Base-by-base conservation (phyloP, 352 stramenopile genomes). In the Globisporangium cylindrosporum region DNA sequence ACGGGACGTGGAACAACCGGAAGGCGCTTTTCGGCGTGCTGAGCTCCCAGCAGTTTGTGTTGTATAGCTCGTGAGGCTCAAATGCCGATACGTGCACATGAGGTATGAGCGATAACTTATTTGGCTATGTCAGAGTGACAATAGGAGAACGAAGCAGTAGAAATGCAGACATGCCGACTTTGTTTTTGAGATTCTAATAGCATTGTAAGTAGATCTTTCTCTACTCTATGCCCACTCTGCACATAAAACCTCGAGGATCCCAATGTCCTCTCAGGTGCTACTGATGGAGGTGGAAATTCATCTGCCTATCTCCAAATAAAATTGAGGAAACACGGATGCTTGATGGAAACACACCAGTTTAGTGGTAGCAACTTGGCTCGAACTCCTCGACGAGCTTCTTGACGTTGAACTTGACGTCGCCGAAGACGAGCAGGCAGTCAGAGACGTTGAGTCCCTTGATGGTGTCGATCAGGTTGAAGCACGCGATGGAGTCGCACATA, bases 11-110 rank as follows among this genome's bases (percentile, higher is more conserved):
- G 78, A 71, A 55, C 51, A 72, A 57, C 59, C 49, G 71, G 15
- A 56, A 60, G 14, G 75, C 77, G 27, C 73, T 84, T 34, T 68
- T 82, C 5, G 77, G 77, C 10, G 77, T 65, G 1, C 74, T 82
- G 59, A 79, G 64, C 20, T 46, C 71, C 48, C 71, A 68, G 55
- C 67, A 73, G 36, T 53, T 85, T 46, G 77, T 64, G 29, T 0
- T 81, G 20, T 81, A 75, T 60, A 36, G 49, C 24, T 57, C 24
- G 51, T 69, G 34, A 59, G n/a, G 9, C 1, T 27, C 1, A 20
- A 8, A 18, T 20, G 25, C 25, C 25, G 25, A 36, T 36, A 25
- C 25, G 24, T 25, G 7, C 6, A 41, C 34, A 20, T 20, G 27
- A 24, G 54, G 4, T 59, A 38, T 38, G 25, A 59, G 9, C 5